A percentile compares a stretch with the other conserved stretches of the same genome.
These are phyloP conservation scores for Cladosporium sp. DNA, from an alignment of 2,329 filamentous ascomycete species.

Conservation along the genomic window DNA sequence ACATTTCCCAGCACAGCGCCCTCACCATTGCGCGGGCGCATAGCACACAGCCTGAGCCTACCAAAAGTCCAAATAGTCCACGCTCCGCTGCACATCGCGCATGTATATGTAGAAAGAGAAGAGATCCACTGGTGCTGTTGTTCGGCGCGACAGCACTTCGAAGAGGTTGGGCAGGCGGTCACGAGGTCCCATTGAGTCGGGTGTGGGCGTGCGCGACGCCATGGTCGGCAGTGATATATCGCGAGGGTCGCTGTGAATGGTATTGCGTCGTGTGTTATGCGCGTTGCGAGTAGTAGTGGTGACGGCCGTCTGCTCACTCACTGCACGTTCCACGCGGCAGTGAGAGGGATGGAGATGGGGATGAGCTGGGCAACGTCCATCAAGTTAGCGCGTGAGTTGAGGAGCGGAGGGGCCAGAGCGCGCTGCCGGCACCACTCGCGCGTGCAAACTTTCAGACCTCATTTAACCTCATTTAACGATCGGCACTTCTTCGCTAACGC, in stretches of 20 bases:
- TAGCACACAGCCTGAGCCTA: constrained; percentile 47
- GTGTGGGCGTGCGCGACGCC: constrained; percentile 34
- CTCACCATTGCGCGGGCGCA: neutral
- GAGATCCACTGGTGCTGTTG: constrained; percentile 91
- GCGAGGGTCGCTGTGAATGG: constrained; percentile 8
- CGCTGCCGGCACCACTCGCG: neutral
- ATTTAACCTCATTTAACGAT: constrained; percentile 1
- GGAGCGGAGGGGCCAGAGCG: neutral
- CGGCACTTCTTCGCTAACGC: neutral
- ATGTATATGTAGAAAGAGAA: constrained; percentile 99
- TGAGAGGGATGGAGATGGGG: constrained; percentile 2
- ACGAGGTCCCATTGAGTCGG: constrained; percentile 46
- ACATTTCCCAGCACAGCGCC: neutral
- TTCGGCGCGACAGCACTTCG: constrained; percentile 90
- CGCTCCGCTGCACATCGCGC: constrained; percentile 95
- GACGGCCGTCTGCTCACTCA: constrained; percentile 1
- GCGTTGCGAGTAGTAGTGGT: neutral
- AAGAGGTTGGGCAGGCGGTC: constrained; percentile 92
- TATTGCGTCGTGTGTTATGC: neutral
- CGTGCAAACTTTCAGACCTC: constrained; percentile 1
- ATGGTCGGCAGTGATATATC: constrained; percentile 22
- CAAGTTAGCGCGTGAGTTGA: constrained; percentile 16
- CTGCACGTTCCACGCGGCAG: constrained; percentile 7
- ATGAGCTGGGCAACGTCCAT: constrained; percentile 8
- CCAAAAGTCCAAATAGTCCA: constrained; percentile 99